These are phyloP conservation scores for Diplosphaera chodatii DNA, from an alignment of 139 green algal species.

Conservation along the genomic window DNA sequence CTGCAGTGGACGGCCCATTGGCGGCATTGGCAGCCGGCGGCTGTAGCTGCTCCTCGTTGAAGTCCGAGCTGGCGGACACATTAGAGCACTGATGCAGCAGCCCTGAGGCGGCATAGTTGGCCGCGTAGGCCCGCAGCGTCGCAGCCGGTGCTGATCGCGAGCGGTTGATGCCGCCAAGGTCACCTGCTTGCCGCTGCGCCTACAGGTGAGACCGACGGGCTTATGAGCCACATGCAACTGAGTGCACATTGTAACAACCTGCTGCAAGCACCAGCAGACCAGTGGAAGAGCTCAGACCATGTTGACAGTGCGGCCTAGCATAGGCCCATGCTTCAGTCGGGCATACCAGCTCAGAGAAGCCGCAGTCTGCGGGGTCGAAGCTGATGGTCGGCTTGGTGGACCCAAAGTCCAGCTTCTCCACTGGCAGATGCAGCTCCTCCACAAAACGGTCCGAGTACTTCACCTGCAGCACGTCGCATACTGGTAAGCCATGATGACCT, in stretches of 20 bases:
- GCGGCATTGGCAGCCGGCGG: too few relatives aligned
- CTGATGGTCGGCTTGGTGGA: slow-evolving; percentile 7
- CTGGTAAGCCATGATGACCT: too few relatives aligned
- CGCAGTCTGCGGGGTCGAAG: not conserved
- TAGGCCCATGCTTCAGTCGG: too few relatives aligned
- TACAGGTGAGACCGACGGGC: not conserved
- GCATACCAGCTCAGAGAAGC: not conserved
- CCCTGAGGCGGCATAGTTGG: not conserved
- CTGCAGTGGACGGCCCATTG: not conserved
- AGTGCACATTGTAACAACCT: too few relatives aligned
- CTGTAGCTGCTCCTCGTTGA: not conserved
- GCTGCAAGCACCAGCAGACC: too few relatives aligned
- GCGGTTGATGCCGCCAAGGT: not conserved
- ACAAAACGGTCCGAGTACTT: slow-evolving; percentile 16
- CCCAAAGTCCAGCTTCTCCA: slow-evolving; percentile 24
- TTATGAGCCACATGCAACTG: too few relatives aligned
- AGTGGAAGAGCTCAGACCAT: too few relatives aligned
- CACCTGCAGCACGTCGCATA: not conserved
- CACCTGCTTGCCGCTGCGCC: not conserved
- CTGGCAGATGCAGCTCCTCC: slow-evolving; percentile 29
- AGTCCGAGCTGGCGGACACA: not conserved
- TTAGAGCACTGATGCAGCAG: not conserved
- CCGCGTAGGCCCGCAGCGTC: not conserved
- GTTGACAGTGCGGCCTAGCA: too few relatives aligned
- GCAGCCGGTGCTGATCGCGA: not conserved